Base-by-base conservation (phyloP, 768 basidiomycete genomes). In the Suillus paluster region DNA sequence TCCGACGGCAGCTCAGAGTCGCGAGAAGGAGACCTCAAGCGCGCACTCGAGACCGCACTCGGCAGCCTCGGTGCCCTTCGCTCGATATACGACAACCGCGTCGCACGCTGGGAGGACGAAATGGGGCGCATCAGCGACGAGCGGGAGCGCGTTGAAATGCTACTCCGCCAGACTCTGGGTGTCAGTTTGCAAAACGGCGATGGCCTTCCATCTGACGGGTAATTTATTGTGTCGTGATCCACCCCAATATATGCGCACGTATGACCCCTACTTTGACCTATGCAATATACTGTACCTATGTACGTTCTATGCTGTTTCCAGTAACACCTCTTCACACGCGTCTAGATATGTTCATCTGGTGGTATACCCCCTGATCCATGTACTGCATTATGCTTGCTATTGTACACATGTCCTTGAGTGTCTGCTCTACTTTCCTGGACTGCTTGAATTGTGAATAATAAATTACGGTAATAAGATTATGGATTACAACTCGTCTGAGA, bases 71-170 rank as follows among this genome's bases (percentile, higher is more conserved):
- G 83, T 30, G 79, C 83, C 19, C 77, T 94, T 57, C 83, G 86
- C 38, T 73, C 77, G 38, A 86, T 93, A 38, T 92, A 90, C 58
- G 88, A 87, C 23, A 81, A 88, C 64, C 78, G 90, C 19, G 90
- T 89, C 70, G 80, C 81, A 53, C 78, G 91, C 45, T 90, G 90
- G 86, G 74, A 80, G 42, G 88, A 90, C 17, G 91, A 91, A 75
- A 87, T 92, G 82, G 73, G 80, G 27, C 78, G 84, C 61, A 79
- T 90, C 60, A 78, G 80, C 53, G 86, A 88, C 33, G 92, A 94
- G 60, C 79, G 89, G 15, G 88, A 90, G 68, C 74, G 80, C 19
- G 85, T 92, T 4, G 87, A 89, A 65, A 65, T 90, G 58, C 73
- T 92, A 45, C 74, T 94, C 54, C 78, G 78, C 66, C 90, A 92